Evolutionary conservation across 179 eudicot species (phyloP), one percentile per base, ranked within the genome.

Genomic region (Beta macrorhiza): DNA sequence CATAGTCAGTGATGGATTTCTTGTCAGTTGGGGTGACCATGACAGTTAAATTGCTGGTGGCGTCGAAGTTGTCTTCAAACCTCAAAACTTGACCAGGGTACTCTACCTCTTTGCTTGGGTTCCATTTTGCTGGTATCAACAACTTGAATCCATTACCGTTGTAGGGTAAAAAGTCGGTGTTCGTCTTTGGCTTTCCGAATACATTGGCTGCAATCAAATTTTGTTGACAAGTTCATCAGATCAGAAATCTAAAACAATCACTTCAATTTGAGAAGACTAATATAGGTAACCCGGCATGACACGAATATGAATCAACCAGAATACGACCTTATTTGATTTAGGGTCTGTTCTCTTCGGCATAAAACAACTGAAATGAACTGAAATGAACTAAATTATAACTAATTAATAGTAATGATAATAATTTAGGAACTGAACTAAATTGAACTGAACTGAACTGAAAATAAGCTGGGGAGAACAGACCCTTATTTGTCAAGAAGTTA

Each of bases 101-200:
- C 89, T 96, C 99, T 8, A 85, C 85, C 85, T 96, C 99, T 69
- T 86, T 91, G 92, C 98, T 94, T 2, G 97, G 97, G 96, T 96
- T 96, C 99, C 99, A 96, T 84, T 96, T 96, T 0, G 98, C 63
- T 0, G 99, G 99, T 15, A 94, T 65, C 12, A 70, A 72, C 37
- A 96, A 14, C 88, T 89, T 92, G 89, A 93, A 94, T 52, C 98
- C 99, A 6, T 90, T 84, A 12, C 98, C 95, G 16, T 5, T 85
- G 86, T 90, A 90, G 17, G 92, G 82, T 78, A 70, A 12, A 82
- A 92, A 96, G 11, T 96, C 99, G 4, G 99, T 95, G 88, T 92
- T 87, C 69, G 88, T 87, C 91, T 96, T 96, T 17, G 92, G 96
- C 89, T 92, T 96, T 55, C 99, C 99, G 80, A 96, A 96, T 14